These are phyloP conservation scores for Syzygium oleosum DNA, from an alignment of 345 rosid species.

Conservation along the genomic window DNA sequence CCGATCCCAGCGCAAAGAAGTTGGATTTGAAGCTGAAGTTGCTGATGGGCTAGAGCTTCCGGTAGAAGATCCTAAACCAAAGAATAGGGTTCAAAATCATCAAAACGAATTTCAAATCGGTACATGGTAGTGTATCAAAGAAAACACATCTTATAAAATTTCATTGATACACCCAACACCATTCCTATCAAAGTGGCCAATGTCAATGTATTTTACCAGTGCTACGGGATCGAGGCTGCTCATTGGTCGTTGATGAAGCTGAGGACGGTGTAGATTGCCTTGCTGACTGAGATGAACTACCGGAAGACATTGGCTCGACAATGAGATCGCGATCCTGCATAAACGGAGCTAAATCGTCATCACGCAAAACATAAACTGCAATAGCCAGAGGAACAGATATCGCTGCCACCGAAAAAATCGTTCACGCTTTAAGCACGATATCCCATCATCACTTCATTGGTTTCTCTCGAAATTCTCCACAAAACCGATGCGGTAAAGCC, in stretches of 20 bases:
- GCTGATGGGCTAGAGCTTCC: conserved; percentile 57
- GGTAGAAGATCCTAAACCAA: conserved; percentile 50
- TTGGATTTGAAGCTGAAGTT: conserved; percentile 39
- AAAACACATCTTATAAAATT: not conserved
- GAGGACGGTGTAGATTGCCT: conserved; percentile 54
- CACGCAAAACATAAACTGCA: not conserved
- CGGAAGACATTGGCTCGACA: conserved; percentile 73
- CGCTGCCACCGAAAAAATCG: not conserved
- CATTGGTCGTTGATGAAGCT: conserved; percentile 33
- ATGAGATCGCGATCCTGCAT: conserved; percentile 76
- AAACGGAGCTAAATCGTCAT: not conserved
- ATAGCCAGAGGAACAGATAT: not conserved
- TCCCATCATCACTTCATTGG: not conserved
- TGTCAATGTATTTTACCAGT: conserved; percentile 28
- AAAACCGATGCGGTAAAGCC: not conserved
- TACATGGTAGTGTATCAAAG: not conserved
- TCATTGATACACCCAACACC: not conserved
- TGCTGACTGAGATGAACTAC: conserved; percentile 46
- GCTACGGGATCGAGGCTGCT: conserved; percentile 39
- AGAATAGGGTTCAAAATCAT: not conserved
- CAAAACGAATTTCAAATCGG: not conserved
- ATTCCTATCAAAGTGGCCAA: not conserved
- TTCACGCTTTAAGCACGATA: not conserved
- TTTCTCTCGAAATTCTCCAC: not conserved
- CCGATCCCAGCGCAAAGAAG: conserved; percentile 78